A percentile compares a stretch with the other conserved stretches of the same genome.
phyloP scores from a whole-genome alignment of 164 flowering plant genomes.

The Nymphaea colorata region DNA sequence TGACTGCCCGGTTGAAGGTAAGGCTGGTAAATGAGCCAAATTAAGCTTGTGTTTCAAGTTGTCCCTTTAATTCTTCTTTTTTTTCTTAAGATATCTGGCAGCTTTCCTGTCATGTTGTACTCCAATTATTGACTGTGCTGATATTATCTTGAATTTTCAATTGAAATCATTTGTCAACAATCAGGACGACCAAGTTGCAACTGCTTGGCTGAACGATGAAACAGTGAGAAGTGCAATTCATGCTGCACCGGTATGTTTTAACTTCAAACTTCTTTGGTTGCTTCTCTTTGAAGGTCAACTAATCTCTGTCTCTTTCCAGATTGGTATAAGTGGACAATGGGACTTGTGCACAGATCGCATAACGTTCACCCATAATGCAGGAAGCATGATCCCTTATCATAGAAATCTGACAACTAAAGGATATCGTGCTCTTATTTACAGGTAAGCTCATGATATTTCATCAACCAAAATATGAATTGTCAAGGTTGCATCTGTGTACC shows the following conservation, averaged over 20 bases:
- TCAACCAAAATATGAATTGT: not conserved
- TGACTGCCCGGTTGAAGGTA: too few species aligned
- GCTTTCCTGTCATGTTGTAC: too few species aligned
- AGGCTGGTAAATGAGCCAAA: too few species aligned
- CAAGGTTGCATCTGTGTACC: too few species aligned
- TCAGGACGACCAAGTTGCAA: slow-evolving; percentile 79
- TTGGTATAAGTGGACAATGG: slow-evolving; percentile 43
- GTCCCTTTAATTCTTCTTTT: not conserved
- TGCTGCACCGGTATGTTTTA: slow-evolving; percentile 39
- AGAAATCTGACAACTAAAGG: slow-evolving; percentile 67
- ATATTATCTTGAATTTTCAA: not conserved
- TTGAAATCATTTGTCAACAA: not conserved
- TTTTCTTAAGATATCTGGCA: too few species aligned
- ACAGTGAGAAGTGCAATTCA: slow-evolving; percentile 76
- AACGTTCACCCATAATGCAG: slow-evolving; percentile 47
- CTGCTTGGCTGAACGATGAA: slow-evolving; percentile 69
- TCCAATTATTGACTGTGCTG: not conserved
- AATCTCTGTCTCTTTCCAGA: slow-evolving; percentile 15
- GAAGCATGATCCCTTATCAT: slow-evolving; percentile 89
- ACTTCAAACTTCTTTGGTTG: not conserved
- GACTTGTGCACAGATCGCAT: slow-evolving; percentile 62
- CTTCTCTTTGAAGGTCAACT: not conserved
- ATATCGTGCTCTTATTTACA: slow-evolving; percentile 74
- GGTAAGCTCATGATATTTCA: slow-evolving; percentile 23
- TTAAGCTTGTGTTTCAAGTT: not conserved